Conservation (phyloP, 495 filamentous ascomycete species). For the Saxophila tyrrhenica region DNA sequence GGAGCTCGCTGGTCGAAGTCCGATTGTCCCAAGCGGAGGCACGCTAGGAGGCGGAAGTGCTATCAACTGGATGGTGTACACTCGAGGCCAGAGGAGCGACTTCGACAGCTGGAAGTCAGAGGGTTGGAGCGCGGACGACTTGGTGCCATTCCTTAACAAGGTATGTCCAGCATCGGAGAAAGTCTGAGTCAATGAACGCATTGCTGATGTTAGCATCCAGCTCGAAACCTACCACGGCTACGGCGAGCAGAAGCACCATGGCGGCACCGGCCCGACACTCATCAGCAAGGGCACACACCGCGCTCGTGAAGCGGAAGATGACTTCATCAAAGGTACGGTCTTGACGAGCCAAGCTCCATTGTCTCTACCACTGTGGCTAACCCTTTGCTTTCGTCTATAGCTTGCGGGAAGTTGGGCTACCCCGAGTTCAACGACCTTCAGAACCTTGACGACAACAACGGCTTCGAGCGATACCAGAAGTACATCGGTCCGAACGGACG, state of each 20-base stretch:
- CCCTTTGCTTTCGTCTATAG: too few species aligned
- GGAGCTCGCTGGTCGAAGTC: slow-evolving; percentile 36
- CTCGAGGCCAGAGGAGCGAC: slow-evolving; percentile 33
- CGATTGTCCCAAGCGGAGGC: slow-evolving; percentile 41
- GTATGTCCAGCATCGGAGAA: slow-evolving; percentile 20
- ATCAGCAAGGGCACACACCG: slow-evolving; percentile 34
- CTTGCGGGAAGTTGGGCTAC: too few species aligned
- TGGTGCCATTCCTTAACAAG: slow-evolving; percentile 44
- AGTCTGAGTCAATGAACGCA: neutral
- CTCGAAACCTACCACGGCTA: slow-evolving; percentile 39
- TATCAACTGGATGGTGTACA: slow-evolving; percentile 48
- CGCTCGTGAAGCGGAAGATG: slow-evolving; percentile 19
- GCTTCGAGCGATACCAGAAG: slow-evolving; percentile 10
- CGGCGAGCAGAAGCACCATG: slow-evolving; percentile 34
- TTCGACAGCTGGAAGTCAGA: slow-evolving; percentile 42
- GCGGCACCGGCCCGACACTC: slow-evolving; percentile 39
- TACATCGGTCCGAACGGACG: slow-evolving; percentile 22
- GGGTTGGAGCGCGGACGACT: slow-evolving; percentile 41
- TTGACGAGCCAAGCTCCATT: too few species aligned
- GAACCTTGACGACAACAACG: neutral
- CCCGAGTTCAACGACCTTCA: too few species aligned
- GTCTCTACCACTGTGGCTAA: too few species aligned
- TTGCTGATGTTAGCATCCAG: slow-evolving; percentile 5
- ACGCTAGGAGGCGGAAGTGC: slow-evolving; percentile 48
- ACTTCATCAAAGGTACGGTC: slow-evolving; percentile 35